These are phyloP conservation scores for Auxenochlorella protothecoides DNA, from an alignment of 139 green algal genomes.

Conservation along the genomic window DNA sequence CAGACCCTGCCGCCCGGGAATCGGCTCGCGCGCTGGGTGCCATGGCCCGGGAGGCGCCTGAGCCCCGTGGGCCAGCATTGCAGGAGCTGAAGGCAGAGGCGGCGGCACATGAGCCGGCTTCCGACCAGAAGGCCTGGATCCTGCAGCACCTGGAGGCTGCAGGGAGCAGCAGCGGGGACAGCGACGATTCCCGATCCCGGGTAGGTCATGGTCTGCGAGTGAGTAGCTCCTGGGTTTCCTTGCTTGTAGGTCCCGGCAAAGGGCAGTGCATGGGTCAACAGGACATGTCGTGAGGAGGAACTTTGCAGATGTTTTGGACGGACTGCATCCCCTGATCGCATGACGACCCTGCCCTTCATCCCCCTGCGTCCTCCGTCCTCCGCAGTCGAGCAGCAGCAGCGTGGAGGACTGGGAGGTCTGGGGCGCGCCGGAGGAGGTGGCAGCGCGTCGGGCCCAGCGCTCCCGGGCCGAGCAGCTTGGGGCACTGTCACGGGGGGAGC, in stretches of 20 bases:
- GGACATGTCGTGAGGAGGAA: constrained; percentile 1
- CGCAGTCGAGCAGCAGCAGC: neutral
- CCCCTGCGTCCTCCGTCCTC: too few species aligned
- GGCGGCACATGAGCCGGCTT: constrained; percentile 16
- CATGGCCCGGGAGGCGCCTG: neutral
- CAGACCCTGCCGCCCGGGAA: too few species aligned
- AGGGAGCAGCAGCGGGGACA: constrained; percentile 8
- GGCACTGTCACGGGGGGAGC: constrained; percentile 18
- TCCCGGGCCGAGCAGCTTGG: constrained; percentile 1
- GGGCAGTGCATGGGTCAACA: constrained; percentile 3
- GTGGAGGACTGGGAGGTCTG: constrained; percentile 80
- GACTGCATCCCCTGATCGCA: too few species aligned
- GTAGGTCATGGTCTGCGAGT: too few species aligned
- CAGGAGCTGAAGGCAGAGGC: constrained; percentile 8
- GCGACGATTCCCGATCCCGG: too few species aligned
- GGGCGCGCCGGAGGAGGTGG: constrained; percentile 61
- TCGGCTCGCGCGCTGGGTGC: too few species aligned
- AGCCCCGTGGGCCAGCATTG: constrained; percentile 1
- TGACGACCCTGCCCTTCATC: too few species aligned
- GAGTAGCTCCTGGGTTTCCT: too few species aligned
- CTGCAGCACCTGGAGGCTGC: constrained; percentile 46
- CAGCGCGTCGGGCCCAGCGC: constrained; percentile 30
- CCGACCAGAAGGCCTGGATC: constrained; percentile 50
- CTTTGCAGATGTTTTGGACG: too few species aligned
- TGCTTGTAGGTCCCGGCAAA: too few species aligned